phyloP scores from a whole-genome alignment of 164 flowering plant species.

The Kalanchoe fedtschenkoi region DNA sequence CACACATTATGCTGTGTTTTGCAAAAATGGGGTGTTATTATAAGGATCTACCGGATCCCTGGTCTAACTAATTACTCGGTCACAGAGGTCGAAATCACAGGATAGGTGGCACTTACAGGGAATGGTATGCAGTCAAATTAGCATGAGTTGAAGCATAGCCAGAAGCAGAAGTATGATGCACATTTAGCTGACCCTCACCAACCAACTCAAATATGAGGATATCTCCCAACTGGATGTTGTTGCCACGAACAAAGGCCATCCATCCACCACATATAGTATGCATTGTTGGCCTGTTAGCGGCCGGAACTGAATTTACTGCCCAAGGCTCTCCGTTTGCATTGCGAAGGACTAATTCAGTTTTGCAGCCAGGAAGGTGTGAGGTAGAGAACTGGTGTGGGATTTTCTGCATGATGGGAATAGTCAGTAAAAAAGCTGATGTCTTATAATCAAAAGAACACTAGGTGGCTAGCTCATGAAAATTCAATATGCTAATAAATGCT shows the following conservation, averaged over 20 bases:
- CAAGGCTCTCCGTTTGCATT: constrained; percentile 26
- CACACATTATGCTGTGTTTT: too few relatives aligned
- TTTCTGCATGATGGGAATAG: constrained; percentile 19
- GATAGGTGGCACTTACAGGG: too few relatives aligned
- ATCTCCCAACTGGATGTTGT: constrained; percentile 31
- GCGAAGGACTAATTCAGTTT: constrained; percentile 22
- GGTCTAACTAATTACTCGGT: too few relatives aligned
- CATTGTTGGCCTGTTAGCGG: constrained; percentile 15
- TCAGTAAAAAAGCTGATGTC: neutral
- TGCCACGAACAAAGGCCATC: constrained; percentile 36
- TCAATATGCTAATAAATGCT: neutral
- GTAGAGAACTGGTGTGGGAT: constrained; percentile 27
- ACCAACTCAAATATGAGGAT: constrained; percentile 39
- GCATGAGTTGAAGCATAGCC: too few relatives aligned
- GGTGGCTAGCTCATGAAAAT: neutral
- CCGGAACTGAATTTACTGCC: constrained; percentile 30
- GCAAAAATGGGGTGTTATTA: too few relatives aligned
- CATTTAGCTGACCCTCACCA: constrained; percentile 21
- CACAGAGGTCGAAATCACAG: constrained; percentile 4
- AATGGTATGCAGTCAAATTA: neutral
- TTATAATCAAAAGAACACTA: neutral
- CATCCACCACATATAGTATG: constrained; percentile 45
- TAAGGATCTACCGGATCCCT: too few relatives aligned
- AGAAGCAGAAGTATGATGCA: constrained; percentile 22
- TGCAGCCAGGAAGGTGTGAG: constrained; percentile 23